Evolutionary conservation across 2,329 filamentous ascomycete genomes (phyloP).

Genomic region (Penicillium brasilianum): DNA sequence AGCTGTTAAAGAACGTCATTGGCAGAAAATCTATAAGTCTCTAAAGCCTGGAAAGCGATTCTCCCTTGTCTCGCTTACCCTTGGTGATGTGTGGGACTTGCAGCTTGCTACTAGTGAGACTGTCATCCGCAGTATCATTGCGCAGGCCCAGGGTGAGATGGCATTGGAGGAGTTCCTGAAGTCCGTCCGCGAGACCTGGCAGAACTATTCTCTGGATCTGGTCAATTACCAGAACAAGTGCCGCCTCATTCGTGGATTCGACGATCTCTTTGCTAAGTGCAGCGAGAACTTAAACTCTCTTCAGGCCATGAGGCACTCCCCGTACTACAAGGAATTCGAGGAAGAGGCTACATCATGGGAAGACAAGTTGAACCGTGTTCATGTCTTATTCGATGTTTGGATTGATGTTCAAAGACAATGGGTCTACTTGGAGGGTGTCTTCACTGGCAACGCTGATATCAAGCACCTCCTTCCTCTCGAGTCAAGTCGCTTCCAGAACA

Average conservation of each 20-base stretch:
- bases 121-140: constrained; percentile 89
- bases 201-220: constrained; percentile 90
- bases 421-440: constrained; percentile 99
- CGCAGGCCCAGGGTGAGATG: constrained; percentile 97
- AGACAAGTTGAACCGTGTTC: constrained; percentile 95
- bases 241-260: constrained; percentile 94
- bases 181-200: constrained; percentile 95
- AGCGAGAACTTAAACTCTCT: constrained; percentile 97
- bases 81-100: constrained; percentile 99
- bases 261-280: constrained; percentile 97
- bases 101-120: constrained; percentile 86
- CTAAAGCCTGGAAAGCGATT: constrained; percentile 92
- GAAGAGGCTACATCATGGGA: constrained; percentile 97
- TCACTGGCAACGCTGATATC: constrained; percentile 98
- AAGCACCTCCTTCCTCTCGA: constrained; percentile 97
- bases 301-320: constrained; percentile 98
- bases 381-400: constrained; percentile 98
- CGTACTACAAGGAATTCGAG: constrained; percentile 99
- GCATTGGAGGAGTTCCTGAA: constrained; percentile 96
- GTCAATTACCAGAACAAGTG: constrained; percentile 99
- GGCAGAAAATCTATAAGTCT: constrained; percentile 97
- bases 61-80: constrained; percentile 88
- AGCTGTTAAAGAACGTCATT: constrained; percentile 93
- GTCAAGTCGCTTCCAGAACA: constrained; percentile 96
- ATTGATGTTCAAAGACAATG: constrained; percentile 99